These are phyloP conservation scores for Cucumis sativus DNA, from an alignment of 306 rosid species.

Conservation along the genomic window DNA sequence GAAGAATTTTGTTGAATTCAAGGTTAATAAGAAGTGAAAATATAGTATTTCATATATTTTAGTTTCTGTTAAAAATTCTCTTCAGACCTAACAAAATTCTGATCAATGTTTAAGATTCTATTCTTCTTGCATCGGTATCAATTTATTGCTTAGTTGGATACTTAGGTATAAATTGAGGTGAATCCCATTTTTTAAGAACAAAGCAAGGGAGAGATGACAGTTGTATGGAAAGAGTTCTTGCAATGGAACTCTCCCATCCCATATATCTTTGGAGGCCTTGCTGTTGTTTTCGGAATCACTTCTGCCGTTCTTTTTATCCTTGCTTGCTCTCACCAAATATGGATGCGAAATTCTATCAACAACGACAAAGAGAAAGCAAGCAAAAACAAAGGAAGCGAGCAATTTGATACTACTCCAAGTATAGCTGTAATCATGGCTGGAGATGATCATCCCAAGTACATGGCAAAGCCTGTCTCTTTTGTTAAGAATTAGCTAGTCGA, in stretches of 20 bases:
- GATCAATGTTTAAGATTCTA: background rate
- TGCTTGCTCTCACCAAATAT: background rate
- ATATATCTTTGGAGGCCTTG: slow-evolving; percentile 5
- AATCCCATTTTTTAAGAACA: background rate
- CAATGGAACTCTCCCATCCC: slow-evolving; percentile 4
- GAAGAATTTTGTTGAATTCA: background rate
- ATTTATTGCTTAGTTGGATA: background rate
- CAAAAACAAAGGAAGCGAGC: background rate
- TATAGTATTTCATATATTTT: background rate
- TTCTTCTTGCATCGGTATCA: background rate
- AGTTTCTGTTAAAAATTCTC: background rate
- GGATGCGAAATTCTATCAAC: background rate
- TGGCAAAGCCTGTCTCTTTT: slow-evolving; percentile 11
- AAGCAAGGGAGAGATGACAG: slow-evolving; percentile 5
- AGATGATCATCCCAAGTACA: slow-evolving; percentile 8
- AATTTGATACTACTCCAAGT: background rate
- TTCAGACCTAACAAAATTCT: background rate
- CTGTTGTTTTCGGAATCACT: background rate
- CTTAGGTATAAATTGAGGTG: background rate
- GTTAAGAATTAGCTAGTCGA: background rate
- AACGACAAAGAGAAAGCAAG: background rate
- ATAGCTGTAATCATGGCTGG: slow-evolving; percentile 8
- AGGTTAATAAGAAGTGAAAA: background rate
- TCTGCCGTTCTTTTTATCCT: background rate
- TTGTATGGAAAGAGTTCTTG: background rate